Evolutionary conservation across 805 yeast genomes (phyloP), one percentile per base, ranked within the genome.

Genomic region (Alloascoidea africana): DNA sequence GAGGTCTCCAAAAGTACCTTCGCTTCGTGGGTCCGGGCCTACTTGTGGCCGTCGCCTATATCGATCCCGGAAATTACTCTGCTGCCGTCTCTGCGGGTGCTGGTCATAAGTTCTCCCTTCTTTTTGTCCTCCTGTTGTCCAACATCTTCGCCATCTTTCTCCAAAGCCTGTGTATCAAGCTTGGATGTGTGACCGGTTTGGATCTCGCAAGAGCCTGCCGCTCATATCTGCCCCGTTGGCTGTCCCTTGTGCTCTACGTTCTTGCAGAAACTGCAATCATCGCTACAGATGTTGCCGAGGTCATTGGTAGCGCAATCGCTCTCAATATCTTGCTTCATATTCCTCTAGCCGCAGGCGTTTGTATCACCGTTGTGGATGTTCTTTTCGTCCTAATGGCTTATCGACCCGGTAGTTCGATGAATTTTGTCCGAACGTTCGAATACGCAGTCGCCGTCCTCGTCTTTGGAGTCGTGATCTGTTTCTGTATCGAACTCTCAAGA

Each of bases 41-140:
- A 36, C 80, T 89, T 94, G 94, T 91, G 2, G 70, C 87, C 3
- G 95, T 89, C 23, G 89, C 96, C 0, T 91, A 87, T 55, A 84
- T 91, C 85, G 97, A 89, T 50, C 97, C 98, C 0, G 98, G 98
- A 3, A 89, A 91, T 59, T 89, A 87, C 57, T 80, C 95, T 30
- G 84, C 96, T 1, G 94, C 91, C 5, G 95, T 89, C 11, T 82
- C 91, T 5, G 91, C 93, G 1, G 94, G 94, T n/a, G 79, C 94
- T 19, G 78, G 83, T 17, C 84, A 80, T 54, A 73, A 78, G 46
- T 89, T 78, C 54, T 77, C 81, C 41, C 62, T 87, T 23, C 56
- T 89, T 18, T 87, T 86, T 53, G 75, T 87, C 16, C 70, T 89
- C 14, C 60, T 86, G 27, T 58, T 87, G 17, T 77, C 94, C 4